Conservation (phyloP, 2,329 filamentous ascomycete genomes). For the Talaromyces sp. region DNA sequence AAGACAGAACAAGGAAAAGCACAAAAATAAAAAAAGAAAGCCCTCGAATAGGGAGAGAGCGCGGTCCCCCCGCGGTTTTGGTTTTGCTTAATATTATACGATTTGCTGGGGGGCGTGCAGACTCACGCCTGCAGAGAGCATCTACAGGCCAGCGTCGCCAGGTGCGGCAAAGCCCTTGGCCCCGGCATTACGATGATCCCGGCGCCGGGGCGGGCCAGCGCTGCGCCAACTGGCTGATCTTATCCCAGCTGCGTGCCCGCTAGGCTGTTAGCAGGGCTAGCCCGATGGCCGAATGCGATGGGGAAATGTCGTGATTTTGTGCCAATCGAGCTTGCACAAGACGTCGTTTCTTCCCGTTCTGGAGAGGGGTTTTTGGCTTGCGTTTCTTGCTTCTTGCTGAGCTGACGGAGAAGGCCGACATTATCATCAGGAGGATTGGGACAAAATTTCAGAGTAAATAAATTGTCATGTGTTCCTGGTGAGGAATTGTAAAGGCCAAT, state of each 20-base stretch:
- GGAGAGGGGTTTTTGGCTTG: not conserved
- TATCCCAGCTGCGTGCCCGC: not conserved
- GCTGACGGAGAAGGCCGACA: not conserved
- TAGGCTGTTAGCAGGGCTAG: constrained; percentile 11
- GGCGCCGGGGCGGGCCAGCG: not conserved
- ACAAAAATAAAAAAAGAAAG: not conserved
- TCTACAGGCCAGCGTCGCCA: not conserved
- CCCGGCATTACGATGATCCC: not conserved
- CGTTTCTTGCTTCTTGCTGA: not conserved
- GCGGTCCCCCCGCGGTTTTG: not conserved
- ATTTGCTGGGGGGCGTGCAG: not conserved
- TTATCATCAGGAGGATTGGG: too few relatives aligned
- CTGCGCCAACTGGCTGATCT: not conserved
- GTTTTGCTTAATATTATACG: not conserved
- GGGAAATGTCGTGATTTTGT: constrained; percentile 37
- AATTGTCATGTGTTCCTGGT: too few relatives aligned
- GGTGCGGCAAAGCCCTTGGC: not conserved
- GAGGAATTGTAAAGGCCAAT: too few relatives aligned
- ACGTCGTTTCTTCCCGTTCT: not conserved
- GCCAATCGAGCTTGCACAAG: not conserved
- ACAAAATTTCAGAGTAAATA: too few relatives aligned
- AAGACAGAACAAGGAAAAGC: not conserved
- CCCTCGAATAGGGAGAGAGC: not conserved
- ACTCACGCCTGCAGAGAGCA: not conserved
- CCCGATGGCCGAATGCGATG: constrained; percentile 38